phyloP scores from a whole-genome alignment of 2,329 filamentous ascomycete genomes.

The Diaporthe sp. region DNA sequence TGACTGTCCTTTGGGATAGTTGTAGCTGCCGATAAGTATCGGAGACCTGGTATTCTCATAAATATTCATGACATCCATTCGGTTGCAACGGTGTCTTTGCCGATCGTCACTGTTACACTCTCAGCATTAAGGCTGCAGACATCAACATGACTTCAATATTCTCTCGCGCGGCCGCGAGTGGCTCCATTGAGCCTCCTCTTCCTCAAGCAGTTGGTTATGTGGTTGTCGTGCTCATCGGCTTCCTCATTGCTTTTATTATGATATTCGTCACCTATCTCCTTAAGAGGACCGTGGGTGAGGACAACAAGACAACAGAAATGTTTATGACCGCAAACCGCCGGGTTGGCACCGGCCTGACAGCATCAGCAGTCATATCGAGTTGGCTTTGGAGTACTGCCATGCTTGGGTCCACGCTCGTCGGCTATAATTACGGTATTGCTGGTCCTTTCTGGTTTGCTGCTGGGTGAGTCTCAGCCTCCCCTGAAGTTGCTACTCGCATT shows the following conservation, averaged over 20 bases:
- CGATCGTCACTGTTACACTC: slow-evolving; percentile 5
- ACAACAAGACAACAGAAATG: slow-evolving; percentile 31
- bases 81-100: not conserved
- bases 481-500: not conserved
- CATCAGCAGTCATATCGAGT: slow-evolving; percentile 64
- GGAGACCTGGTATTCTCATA: not conserved
- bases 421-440: slow-evolving; percentile 64
- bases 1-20: not conserved
- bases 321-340: slow-evolving; percentile 54
- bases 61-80: not conserved
- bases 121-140: not conserved
- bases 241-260: slow-evolving; percentile 31
- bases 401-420: slow-evolving; percentile 60
- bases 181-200: slow-evolving; percentile 27
- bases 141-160: not conserved
- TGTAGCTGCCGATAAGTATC: not conserved
- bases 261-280: slow-evolving; percentile 28
- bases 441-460: slow-evolving; percentile 69
- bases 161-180: slow-evolving; percentile 7
- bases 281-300: slow-evolving; percentile 22
- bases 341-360: slow-evolving; percentile 61
- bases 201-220: slow-evolving; percentile 32
- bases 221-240: slow-evolving; percentile 30
- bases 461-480: slow-evolving; percentile 37
- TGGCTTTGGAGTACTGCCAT: slow-evolving; percentile 67